Evolutionary conservation across 805 yeast genomes (phyloP), one percentile per base, ranked within the genome.

Genomic region (Candida ascalaphidarum): DNA sequence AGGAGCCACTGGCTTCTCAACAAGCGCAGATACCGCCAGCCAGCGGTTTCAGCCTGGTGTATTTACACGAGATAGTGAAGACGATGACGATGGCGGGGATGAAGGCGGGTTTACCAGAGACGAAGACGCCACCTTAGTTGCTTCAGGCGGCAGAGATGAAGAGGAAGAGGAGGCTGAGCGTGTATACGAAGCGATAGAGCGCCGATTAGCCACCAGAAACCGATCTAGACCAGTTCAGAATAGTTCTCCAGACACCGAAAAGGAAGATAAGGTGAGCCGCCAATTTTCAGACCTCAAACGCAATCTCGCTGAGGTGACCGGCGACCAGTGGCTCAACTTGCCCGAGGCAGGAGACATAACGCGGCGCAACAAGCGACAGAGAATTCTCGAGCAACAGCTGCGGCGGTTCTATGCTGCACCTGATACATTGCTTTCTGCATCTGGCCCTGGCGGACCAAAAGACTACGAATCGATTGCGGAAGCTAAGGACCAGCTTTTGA

Each of bases 301-400:
- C 16, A 73, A 66, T 1, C 52, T 88, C 21, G 58, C 77, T 0
- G 41, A 51, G 0, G 71, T 89, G 0, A 61, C 81, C 3, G 70
- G 61, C 13, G 81, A 73, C 3, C 78, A 88, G 43, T 89, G 98
- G 98, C 65, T 69, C 4, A 67, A 61, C 35, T 46, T 89, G 3
- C 97, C 97, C 0, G 95, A 85, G 37, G 92, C 84, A 2, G 81
- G 85, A 1, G 97, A 89, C 51, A 60, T 83, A 43, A 92, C 98
- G 0, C 68, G 76, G 43, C 63, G 74, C 32, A 85, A 85, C 52
- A 84, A 86, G 40, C 58, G 97, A 31, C 58, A 69, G 27, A 59
- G 95, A 30, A 50, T 74, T 24, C 64, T 75, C 30, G 69, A 71
- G 26, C 80, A 77, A 43, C 66, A 61, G 40, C 71, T 72, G 33